Evolutionary conservation across 208 protist species (phyloP).

Genomic region (Acanthamoeba healyi): DNA sequence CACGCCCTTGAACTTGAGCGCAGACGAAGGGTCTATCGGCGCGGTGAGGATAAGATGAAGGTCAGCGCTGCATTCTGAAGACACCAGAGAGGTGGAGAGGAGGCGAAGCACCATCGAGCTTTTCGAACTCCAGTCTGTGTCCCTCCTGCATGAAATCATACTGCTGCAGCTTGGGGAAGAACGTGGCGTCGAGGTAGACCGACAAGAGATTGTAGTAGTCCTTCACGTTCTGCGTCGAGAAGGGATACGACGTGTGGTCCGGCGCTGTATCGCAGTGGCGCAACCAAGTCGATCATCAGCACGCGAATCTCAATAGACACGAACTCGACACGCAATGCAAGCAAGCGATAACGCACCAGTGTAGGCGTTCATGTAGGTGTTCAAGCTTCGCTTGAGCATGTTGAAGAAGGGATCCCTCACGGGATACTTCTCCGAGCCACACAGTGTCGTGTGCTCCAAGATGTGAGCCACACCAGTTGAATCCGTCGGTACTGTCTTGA

Average conservation of each 20-base stretch:
- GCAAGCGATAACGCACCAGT: constrained; percentile 56
- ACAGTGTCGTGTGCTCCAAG: constrained; percentile 97
- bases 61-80: not conserved
- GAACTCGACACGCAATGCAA: too few species aligned
- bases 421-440: constrained; percentile 96
- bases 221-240: constrained; percentile 84
- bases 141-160: constrained; percentile 87
- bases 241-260: constrained; percentile 86
- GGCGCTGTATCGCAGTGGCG: constrained; percentile 61
- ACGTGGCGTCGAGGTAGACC: constrained; percentile 86
- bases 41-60: not conserved
- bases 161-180: constrained; percentile 79
- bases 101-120: not conserved
- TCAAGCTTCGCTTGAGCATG: constrained; percentile 89
- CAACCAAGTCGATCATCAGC: not conserved
- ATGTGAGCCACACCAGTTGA: constrained; percentile 97
- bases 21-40: constrained; percentile 13
- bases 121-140: constrained; percentile 85
- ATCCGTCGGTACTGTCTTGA: constrained; percentile 95
- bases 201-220: constrained; percentile 87
- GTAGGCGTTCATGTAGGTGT: constrained; percentile 89
- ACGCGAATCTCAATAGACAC: not conserved
- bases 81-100: not conserved
- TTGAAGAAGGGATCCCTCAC: constrained; percentile 93
- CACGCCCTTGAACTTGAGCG: constrained; percentile 84